These are phyloP conservation scores for Myxozyma vanderwaltii DNA, from an alignment of 805 yeast genomes.

Conservation along the genomic window DNA sequence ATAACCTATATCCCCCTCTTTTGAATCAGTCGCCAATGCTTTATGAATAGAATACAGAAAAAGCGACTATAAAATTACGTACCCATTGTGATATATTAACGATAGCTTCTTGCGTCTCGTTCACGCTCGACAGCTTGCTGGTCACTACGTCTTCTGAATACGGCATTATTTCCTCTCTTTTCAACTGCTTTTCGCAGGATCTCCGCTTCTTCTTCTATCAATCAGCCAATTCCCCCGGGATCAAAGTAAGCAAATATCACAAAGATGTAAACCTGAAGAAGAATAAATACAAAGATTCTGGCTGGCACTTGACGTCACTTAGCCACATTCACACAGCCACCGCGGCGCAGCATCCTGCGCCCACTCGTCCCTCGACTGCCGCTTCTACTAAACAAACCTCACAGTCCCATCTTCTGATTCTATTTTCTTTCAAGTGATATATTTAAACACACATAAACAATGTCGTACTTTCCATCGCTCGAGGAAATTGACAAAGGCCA, in stretches of 20 bases:
- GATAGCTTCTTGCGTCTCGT: constrained; percentile 70
- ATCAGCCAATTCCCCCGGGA: too few species aligned
- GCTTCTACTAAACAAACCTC: too few species aligned
- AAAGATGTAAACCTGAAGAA: too few species aligned
- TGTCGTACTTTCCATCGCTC: constrained; percentile 45
- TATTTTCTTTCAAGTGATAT: too few species aligned
- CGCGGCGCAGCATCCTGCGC: not conserved
- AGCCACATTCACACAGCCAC: not conserved
- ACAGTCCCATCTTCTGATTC: too few species aligned
- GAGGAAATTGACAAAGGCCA: constrained; percentile 44
- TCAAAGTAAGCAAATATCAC: too few species aligned
- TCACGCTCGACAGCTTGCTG: constrained; percentile 45
- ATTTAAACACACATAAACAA: constrained; percentile 14
- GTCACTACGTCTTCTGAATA: constrained; percentile 54
- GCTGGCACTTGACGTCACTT: not conserved
- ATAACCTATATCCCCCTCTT: constrained; percentile 40
- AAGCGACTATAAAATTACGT: constrained; percentile 30
- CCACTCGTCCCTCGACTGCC: not conserved
- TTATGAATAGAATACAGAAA: too few species aligned
- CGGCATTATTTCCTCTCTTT: too few species aligned
- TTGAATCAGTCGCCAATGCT: not conserved
- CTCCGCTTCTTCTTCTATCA: not conserved
- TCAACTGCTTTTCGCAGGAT: too few species aligned
- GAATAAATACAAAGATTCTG: not conserved
- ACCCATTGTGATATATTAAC: constrained; percentile 76